Conservation (phyloP, 441 rosid genomes). For the Sinapis alba region DNA sequence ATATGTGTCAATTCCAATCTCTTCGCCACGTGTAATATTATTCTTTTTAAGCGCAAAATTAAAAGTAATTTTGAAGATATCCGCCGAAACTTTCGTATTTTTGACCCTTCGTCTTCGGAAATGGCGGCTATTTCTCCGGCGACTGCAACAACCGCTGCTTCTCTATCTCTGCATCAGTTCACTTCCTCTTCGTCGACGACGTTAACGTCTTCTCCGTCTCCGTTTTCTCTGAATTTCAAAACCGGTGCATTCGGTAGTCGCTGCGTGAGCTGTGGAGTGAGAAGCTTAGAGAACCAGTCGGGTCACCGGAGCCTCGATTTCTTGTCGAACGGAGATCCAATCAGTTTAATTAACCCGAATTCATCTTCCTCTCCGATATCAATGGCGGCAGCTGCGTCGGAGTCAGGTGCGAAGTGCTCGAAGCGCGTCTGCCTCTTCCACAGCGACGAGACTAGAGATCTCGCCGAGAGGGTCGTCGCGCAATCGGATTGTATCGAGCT, state of each 20-base stretch:
- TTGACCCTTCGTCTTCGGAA: conserved; percentile 34
- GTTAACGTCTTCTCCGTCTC: conserved; percentile 21
- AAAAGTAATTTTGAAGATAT: conserved; percentile 10
- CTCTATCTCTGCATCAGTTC: conserved; percentile 1
- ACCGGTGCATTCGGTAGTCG: conserved; percentile 13
- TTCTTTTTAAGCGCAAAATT: neutral
- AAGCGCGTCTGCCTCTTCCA: conserved; percentile 78
- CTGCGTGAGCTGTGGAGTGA: conserved; percentile 51
- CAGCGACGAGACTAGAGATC: conserved; percentile 69
- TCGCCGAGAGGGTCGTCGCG: conserved; percentile 76
- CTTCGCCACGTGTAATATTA: conserved; percentile 12
- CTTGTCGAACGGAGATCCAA: conserved; percentile 51
- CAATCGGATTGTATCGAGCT: conserved; percentile 84
- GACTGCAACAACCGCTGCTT: conserved; percentile 18
- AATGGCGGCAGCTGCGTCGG: conserved; percentile 54
- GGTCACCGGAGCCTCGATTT: conserved; percentile 53
- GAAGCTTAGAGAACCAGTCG: conserved; percentile 60
- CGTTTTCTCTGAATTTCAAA: conserved; percentile 28
- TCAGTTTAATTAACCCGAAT: conserved; percentile 46
- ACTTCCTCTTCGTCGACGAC: conserved; percentile 9
- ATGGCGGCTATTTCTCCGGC: conserved; percentile 42
- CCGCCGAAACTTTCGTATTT: conserved; percentile 20
- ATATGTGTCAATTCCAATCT: neutral
- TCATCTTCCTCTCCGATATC: conserved; percentile 47
- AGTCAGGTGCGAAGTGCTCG: conserved; percentile 49